These are phyloP conservation scores for Dovyalis caffra DNA, from an alignment of 345 rosid species.

Conservation along the genomic window DNA sequence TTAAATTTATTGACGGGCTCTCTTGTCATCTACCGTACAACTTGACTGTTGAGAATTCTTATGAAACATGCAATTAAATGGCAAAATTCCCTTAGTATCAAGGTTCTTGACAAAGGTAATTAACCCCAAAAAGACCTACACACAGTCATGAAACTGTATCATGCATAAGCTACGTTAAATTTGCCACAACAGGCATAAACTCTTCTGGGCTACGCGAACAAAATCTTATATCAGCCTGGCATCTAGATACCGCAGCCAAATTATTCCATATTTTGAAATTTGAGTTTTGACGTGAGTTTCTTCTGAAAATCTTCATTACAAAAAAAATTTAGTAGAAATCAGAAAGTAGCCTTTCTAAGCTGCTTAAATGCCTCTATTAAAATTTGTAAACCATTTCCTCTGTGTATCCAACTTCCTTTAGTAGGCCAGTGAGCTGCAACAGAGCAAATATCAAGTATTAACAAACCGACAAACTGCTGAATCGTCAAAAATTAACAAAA, in stretches of 20 bases:
- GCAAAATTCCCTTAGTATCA: too few species aligned
- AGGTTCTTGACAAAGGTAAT: too few species aligned
- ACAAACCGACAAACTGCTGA: background rate
- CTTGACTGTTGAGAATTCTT: too few species aligned
- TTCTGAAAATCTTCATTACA: conserved; percentile 18
- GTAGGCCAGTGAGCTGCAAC: conserved; percentile 75
- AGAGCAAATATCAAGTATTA: conserved; percentile 8
- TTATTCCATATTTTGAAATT: conserved; percentile 20
- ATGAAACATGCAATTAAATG: too few species aligned
- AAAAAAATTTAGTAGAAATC: conserved; percentile 15
- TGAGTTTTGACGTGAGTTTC: background rate
- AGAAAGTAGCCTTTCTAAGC: background rate
- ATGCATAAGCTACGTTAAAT: too few species aligned
- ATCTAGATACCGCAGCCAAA: background rate
- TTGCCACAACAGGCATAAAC: too few species aligned
- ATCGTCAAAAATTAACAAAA: background rate
- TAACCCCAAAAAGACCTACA: too few species aligned
- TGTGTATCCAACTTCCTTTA: conserved; percentile 78
- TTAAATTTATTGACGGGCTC: too few species aligned
- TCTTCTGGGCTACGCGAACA: too few species aligned
- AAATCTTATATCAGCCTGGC: too few species aligned
- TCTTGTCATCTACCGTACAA: too few species aligned
- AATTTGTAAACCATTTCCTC: conserved; percentile 96
- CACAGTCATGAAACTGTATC: too few species aligned
- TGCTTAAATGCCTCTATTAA: conserved; percentile 29